Base-by-base conservation (phyloP, 2,329 filamentous ascomycete genomes). In the Sphaerulina vaccinii region DNA sequence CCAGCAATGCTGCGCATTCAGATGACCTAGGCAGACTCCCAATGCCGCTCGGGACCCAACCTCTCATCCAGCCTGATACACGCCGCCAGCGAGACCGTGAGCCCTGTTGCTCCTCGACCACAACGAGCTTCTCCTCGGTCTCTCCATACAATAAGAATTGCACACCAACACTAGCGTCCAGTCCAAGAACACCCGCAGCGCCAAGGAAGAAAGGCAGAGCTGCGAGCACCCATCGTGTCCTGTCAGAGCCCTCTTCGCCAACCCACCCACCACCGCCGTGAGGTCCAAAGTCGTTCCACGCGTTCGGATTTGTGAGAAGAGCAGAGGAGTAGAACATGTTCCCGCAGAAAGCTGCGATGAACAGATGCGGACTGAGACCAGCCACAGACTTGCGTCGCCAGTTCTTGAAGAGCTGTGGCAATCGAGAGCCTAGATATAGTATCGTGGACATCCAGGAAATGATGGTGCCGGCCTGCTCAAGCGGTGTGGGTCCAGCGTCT, bases 331-430 rank as follows among this genome's bases (percentile, higher is more conserved):
- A 87, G 72, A 85, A 86, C 36, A 85, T 70, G 62, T 87, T 87
- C 2, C 84, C 84, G 61, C 79, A 79, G 65, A 87, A 87, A 2
- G 84, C 84, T 4, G 84, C 84, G 33, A 79, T 71, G 70, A 87
- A 87, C 42, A 87, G 76, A 0, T 80, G 70, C 0, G 83, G 82
- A 0, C 78, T 82, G 7, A 87, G 77, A 3, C 84, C 84, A 1
- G 82, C 75, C 9, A 83, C 86, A 37, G 81, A 84, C 62, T 80
- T 79, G 42, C 83, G 80, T 44, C 72, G 62, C 64, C 81, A 79
- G 68, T 87, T 87, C 62, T 85, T 83, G 72, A 82, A 80, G 32
- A 87, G 75, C 63, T 87, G 84, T 0, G 84, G 84, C 48, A 85
- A 68, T 19, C 81, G 78, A 23, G 81, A 84, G 56, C 73, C 75